A percentile compares a stretch with the other conserved stretches of the same genome.
Conservation (phyloP, 176 grass and related monocot genomes). For the Zoysia pacifica region DNA sequence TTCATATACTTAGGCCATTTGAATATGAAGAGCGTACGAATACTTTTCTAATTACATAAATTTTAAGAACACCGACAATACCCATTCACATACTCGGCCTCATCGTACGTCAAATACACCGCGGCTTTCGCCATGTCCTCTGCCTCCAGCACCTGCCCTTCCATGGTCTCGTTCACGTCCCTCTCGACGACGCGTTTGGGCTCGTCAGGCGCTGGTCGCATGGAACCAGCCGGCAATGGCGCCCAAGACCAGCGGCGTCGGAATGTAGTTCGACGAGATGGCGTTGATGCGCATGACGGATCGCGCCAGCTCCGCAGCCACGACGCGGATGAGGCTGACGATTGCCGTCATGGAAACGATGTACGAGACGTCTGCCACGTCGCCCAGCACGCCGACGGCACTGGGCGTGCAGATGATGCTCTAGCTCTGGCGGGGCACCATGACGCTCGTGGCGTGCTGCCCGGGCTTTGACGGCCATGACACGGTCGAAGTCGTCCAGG, state of each 20-base stretch:
- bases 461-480: conserved; percentile 52
- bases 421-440: conserved; percentile 40
- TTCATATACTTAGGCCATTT: too few species aligned
- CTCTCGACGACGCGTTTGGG: neutral
- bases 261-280: conserved; percentile 21
- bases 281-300: conserved; percentile 30
- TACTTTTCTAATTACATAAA: too few species aligned
- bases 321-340: neutral
- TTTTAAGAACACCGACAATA: neutral
- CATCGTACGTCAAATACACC: conserved; percentile 57
- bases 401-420: conserved; percentile 72
- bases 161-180: conserved; percentile 26
- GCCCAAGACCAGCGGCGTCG: conserved; percentile 31
- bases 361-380: neutral
- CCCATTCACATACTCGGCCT: conserved; percentile 53
- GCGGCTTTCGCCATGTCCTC: conserved; percentile 55
- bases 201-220: neutral
- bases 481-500: conserved; percentile 49
- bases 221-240: conserved; percentile 1
- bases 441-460: conserved; percentile 71
- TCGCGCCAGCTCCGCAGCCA: neutral
- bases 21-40: too few species aligned
- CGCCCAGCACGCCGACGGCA: conserved; percentile 19
- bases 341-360: conserved; percentile 21
- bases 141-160: conserved; percentile 36